Conservation (phyloP, 148 eudicot species). For the Tetragonia tetragonoides region DNA sequence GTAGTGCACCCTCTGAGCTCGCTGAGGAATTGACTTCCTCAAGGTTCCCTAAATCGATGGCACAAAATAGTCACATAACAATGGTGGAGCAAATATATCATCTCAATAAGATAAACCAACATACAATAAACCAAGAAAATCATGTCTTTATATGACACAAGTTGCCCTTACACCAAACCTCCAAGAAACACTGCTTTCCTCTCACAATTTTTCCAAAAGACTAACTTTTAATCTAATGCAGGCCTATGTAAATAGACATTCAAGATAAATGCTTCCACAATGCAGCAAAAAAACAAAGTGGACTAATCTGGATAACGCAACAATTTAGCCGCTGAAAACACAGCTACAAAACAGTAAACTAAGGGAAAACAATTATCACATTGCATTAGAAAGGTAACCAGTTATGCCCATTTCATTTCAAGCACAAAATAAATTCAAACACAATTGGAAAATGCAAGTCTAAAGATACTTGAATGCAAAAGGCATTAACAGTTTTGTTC, state of each 20-base stretch:
- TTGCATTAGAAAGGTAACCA: background rate
- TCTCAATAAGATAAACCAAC: background rate
- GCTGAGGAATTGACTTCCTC: conserved; percentile 54
- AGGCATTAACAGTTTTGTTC: background rate
- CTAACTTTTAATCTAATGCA: background rate
- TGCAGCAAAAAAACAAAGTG: no score
- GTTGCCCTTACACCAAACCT: background rate
- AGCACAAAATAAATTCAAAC: background rate
- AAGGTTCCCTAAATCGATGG: conserved; percentile 42
- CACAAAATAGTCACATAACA: conserved; percentile 5
- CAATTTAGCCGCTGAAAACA: background rate
- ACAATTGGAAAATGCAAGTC: background rate
- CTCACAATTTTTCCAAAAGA: background rate
- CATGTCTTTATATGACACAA: background rate
- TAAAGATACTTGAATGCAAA: background rate
- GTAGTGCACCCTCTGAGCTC: conserved; percentile 51
- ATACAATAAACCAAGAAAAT: background rate
- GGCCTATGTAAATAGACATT: background rate
- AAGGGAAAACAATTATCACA: conserved; percentile 4
- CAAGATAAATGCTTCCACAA: no score
- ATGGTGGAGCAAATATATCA: background rate
- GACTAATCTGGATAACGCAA: background rate
- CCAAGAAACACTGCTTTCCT: background rate
- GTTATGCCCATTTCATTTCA: background rate
- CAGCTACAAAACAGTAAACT: background rate